Base-by-base conservation (phyloP, 2,329 filamentous ascomycete species). In the Lomentospora prolificans region DNA sequence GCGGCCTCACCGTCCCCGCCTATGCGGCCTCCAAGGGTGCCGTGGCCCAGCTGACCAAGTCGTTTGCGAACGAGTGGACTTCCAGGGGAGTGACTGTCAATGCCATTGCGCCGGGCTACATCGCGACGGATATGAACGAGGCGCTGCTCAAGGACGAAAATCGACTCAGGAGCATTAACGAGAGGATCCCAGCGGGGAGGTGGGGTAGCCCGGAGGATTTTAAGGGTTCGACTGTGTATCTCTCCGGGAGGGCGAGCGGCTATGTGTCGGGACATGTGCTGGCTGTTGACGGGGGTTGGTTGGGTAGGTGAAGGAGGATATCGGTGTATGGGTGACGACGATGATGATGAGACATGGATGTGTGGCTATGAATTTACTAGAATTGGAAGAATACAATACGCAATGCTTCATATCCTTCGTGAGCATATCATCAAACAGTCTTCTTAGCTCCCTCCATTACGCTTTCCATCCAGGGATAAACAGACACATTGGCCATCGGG, bases 71-170 rank as follows among this genome's bases (percentile, higher is more conserved):
- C 66, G 89, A 95, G 72, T 96, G 90, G 90, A 82, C 85, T 0
- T 69, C 75, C n/a, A 79, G 83, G 64, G 90, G 90, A 2, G 79
- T 96, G 59, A 89, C 80, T 1, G 90, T 96, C 41, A 96, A 96
- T 68, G 89, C 87, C 6, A 89, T 96, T 65, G 90, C 90, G 2
- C 90, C 90, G 0, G 90, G 90, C 0, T 96, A 96, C 69, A 89
- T 95, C 63, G 87, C 81, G 52, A 96, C 90, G n/a, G 90, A 96
- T 58, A 96, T 96, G 91, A 96, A 96, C 68, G 79, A 78, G 61
- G 90, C 90, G 2, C 70, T 96, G 64, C 81, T 95, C 46, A 80
- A 84, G 53, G 84, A 96, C 68, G 70, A 79, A 63, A 80, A 79
- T 61, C 75, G 90, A 33, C 78, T 87, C 58, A 81, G 77, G 60